Percentiles rank a stretch among this genome's conserved stretches.
phyloP scores from a whole-genome alignment of 805 yeast genomes.

The Schwanniomyces vanrijiae region DNA sequence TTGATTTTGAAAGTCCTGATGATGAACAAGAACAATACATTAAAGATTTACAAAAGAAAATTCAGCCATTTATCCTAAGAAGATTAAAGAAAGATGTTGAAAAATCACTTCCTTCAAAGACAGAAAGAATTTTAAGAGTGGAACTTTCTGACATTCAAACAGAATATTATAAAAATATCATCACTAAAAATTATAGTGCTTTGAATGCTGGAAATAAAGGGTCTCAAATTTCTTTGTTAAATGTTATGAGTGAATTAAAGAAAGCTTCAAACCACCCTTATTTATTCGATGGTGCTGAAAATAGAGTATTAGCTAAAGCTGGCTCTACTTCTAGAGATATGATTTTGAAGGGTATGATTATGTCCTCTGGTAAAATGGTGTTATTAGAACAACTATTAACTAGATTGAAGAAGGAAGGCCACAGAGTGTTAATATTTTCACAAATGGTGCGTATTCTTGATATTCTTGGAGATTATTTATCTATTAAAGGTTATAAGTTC shows the following conservation, averaged over 20 bases:
- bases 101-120: conserved; percentile 91
- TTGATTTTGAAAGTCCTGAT: conserved; percentile 89
- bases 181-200: conserved; percentile 90
- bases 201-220: conserved; percentile 76
- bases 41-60: conserved; percentile 75
- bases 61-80: conserved; percentile 90
- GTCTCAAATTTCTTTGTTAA: conserved; percentile 80
- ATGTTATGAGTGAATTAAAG: conserved; percentile 92
- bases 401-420: conserved; percentile 88
- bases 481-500: conserved; percentile 82
- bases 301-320: conserved; percentile 67
- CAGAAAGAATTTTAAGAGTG: conserved; percentile 92
- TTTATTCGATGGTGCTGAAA: conserved; percentile 90
- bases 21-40: conserved; percentile 87
- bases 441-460: conserved; percentile 98
- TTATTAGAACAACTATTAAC: conserved; percentile 84
- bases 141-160: conserved; percentile 95
- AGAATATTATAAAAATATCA: conserved; percentile 88
- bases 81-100: conserved; percentile 97
- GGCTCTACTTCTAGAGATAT: conserved; percentile 71
- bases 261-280: conserved; percentile 98
- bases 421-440: conserved; percentile 89
- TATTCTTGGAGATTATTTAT: conserved; percentile 88
- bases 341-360: conserved; percentile 83
- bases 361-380: conserved; percentile 99